Conservation (phyloP, 108 stramenopile genomes). For the Discostella pseudostelligera region DNA sequence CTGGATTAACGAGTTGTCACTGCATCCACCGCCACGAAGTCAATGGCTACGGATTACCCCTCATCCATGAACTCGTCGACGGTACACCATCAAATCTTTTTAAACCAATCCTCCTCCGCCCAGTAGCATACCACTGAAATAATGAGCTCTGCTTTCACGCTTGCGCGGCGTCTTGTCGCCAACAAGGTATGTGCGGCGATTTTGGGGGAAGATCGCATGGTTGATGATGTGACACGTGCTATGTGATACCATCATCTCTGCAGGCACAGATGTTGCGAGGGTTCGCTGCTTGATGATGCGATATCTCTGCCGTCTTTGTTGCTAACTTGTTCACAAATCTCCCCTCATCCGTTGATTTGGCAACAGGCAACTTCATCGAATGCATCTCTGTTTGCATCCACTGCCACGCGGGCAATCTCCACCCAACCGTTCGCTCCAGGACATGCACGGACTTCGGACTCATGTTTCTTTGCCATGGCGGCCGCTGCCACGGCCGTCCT, state of each 20-base stretch:
- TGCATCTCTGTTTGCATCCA: slow-evolving; percentile 25
- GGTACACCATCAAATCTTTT: too few relatives aligned
- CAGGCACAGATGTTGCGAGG: not conserved
- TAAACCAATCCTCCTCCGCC: too few relatives aligned
- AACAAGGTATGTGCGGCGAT: slow-evolving; percentile 8
- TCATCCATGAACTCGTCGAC: too few relatives aligned
- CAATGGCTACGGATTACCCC: too few relatives aligned
- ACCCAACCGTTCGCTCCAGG: slow-evolving; percentile 31
- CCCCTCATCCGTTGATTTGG: not conserved
- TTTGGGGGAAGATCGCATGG: not conserved
- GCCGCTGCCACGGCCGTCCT: slow-evolving; percentile 20
- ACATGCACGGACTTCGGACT: slow-evolving; percentile 10
- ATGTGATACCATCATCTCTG: not conserved
- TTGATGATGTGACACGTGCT: not conserved
- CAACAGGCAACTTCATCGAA: slow-evolving; percentile 7
- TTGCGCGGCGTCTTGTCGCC: slow-evolving; percentile 13
- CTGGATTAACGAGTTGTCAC: too few relatives aligned
- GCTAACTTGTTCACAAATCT: not conserved
- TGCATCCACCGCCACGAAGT: too few relatives aligned
- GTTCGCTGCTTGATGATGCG: not conserved
- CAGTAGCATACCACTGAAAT: not conserved
- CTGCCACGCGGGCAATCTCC: slow-evolving; percentile 38
- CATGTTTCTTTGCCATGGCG: slow-evolving; percentile 16
- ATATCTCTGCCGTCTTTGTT: not conserved
- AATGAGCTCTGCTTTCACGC: slow-evolving; percentile 14